Evolutionary conservation across 1,284 basidiomycete genomes (phyloP), one percentile per base, ranked within the genome.

Genomic region (Tremellales sp.): DNA sequence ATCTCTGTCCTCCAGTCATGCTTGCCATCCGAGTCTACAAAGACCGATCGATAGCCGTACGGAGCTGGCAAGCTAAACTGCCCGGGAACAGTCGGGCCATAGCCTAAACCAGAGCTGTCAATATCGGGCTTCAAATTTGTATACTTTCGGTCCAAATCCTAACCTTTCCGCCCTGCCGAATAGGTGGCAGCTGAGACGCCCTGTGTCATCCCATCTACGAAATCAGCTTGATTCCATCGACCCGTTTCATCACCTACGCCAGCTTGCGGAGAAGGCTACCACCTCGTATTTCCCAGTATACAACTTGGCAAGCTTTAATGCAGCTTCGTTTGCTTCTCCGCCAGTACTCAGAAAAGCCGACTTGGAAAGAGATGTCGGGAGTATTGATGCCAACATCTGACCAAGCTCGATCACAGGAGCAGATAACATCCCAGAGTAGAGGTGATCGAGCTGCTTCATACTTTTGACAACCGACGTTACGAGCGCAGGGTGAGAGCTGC

Each of bases 1-100:
- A 67, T 56, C 53, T 69, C 66, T 2, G 62, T 48, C 45, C 63
- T 38, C 66, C 66, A 69, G 49, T 69, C 63, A 47, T 69, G 59
- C n/a, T 48, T 51, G 9, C 66, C 63, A 32, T 66, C 62, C 4
- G 56, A 7, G 19, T 53, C 48, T 16, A 57, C 46, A 58, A 69
- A 69, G 3, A 60, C 60, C 24, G 65, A 67, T 32, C 50, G 38
- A 40, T 53, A 59, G 0, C 58, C 57, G 39, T 66, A 52, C 1
- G 64, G 64, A 1, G 52, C 47, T 0, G 64, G 57, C 0, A 66
- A 49, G 18, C 51, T 45, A 27, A 61, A 42, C 28, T 58, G 47
- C 6, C 64, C 64, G 4, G 63, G 61, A 13, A 55, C 32, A 12
- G 54, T 50, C 7, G 66, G 66, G 12, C 66, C 66, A 43, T 61